Percentiles rank a stretch among this genome's conserved stretches.
These are phyloP conservation scores for Suillus lakei DNA, from an alignment of 768 basidiomycete genomes.

Conservation along the genomic window DNA sequence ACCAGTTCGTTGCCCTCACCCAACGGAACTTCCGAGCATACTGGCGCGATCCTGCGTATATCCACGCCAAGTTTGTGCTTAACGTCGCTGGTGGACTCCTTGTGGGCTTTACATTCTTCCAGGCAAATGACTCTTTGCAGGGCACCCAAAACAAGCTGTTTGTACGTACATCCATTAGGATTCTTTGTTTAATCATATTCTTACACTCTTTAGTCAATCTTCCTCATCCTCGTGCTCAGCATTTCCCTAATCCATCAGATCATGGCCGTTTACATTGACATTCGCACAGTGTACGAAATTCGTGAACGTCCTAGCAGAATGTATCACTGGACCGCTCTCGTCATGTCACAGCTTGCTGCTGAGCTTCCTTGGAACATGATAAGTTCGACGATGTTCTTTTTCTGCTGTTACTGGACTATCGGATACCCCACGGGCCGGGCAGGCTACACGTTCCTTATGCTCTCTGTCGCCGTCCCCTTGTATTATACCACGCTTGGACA, in stretches of 20 bases:
- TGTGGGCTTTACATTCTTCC: conserved; percentile 48
- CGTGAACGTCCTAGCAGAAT: conserved; percentile 67
- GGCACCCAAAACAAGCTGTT: conserved; percentile 47
- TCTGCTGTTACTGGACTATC: conserved; percentile 75
- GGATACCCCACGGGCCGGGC: conserved; percentile 57
- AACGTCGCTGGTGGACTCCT: conserved; percentile 39
- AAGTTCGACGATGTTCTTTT: conserved; percentile 60
- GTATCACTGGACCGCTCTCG: conserved; percentile 65
- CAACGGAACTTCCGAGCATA: conserved; percentile 31
- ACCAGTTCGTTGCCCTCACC: conserved; percentile 35
- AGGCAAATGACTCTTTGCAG: conserved; percentile 38
- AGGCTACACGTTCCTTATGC: conserved; percentile 60
- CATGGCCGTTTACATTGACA: conserved; percentile 60
- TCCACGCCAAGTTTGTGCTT: conserved; percentile 41
- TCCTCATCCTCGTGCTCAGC: conserved; percentile 54
- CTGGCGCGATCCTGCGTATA: conserved; percentile 43
- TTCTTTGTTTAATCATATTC: background rate
- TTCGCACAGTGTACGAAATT: conserved; percentile 66
- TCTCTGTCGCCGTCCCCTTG: conserved; percentile 56
- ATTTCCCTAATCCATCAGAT: conserved; percentile 68
- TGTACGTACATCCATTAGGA: conserved; percentile 19
- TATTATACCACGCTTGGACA: conserved; percentile 68
- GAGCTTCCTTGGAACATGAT: conserved; percentile 68
- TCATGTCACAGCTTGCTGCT: conserved; percentile 56
- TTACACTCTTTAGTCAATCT: conserved; percentile 45